phyloP scores from a whole-genome alignment of 495 filamentous ascomycete species.

The Daldinia vernicosa region DNA sequence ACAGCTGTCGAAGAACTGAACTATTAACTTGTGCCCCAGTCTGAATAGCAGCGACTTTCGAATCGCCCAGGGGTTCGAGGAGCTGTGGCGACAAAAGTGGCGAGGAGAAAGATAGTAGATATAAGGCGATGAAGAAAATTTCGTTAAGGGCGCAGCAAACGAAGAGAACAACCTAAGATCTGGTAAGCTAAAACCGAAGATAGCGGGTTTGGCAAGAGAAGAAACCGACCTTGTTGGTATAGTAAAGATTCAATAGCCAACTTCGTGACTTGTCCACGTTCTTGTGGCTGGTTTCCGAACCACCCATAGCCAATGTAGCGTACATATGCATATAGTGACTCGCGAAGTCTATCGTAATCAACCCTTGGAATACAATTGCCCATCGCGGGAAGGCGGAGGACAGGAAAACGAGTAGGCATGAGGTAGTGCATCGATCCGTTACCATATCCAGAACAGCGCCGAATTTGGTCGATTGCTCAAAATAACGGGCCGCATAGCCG shows the following conservation, averaged over 20 bases:
- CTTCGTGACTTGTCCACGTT: conserved; percentile 81
- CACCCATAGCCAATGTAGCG: conserved; percentile 85
- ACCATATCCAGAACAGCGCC: conserved; percentile 98
- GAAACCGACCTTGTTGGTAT: conserved; percentile 85
- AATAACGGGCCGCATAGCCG: conserved; percentile 86
- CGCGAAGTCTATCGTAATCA: conserved; percentile 91
- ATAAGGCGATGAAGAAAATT: conserved; percentile 95
- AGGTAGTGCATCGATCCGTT: conserved; percentile 85
- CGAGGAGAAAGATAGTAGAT: conserved; percentile 95
- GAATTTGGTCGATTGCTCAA: conserved; percentile 90
- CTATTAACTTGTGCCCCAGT: conserved; percentile 72
- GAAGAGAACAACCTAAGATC: conserved; percentile 83
- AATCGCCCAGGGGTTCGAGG: conserved; percentile 59
- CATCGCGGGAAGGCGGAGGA: conserved; percentile 91
- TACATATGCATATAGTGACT: conserved; percentile 99
- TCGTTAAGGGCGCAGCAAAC: conserved; percentile 90
- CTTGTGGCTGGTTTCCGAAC: conserved; percentile 85
- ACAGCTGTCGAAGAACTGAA: conserved; percentile 69
- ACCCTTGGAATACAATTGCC: conserved; percentile 88
- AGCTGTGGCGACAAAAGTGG: conserved; percentile 86
- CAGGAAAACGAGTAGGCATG: conserved; percentile 92
- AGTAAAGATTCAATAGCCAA: conserved; percentile 91
- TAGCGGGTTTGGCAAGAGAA: not conserved
- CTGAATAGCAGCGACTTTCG: conserved; percentile 63
- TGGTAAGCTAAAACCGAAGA: conserved; percentile 25